Conservation (phyloP, 495 filamentous ascomycete species). For the Penicillium cataractarum region DNA sequence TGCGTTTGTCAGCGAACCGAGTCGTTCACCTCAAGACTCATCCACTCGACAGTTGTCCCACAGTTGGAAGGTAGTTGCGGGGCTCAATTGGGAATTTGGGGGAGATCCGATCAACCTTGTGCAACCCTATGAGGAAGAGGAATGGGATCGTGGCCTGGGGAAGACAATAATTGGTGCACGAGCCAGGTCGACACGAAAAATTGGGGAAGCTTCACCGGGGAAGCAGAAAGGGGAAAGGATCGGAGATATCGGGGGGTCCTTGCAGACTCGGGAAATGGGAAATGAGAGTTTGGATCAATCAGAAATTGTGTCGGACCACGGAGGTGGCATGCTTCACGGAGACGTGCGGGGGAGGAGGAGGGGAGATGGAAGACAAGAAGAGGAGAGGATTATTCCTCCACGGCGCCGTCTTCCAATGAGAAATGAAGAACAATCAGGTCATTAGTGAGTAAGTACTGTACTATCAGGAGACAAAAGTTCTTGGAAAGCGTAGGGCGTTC, state of each 20-base stretch:
- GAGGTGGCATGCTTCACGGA: constrained; percentile 15
- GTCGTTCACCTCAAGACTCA: not conserved
- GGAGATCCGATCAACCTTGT: constrained; percentile 11
- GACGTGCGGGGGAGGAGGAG: constrained; percentile 20
- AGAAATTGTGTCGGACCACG: not conserved
- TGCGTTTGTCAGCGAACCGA: constrained; percentile 10
- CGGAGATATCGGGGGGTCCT: constrained; percentile 20
- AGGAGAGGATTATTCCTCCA: constrained; percentile 12
- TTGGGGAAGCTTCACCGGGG: constrained; percentile 37
- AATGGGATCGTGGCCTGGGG: constrained; percentile 7
- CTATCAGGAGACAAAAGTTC: constrained; percentile 9
- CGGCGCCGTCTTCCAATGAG: constrained; percentile 23
- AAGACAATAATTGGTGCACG: constrained; percentile 20
- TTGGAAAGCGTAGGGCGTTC: not conserved
- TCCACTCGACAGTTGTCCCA: not conserved
- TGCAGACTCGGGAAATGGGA: not conserved
- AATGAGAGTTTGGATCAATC: not conserved
- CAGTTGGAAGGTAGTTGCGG: constrained; percentile 4
- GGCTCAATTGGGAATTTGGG: constrained; percentile 4
- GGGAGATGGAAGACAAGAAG: constrained; percentile 1
- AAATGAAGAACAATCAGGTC: not conserved
- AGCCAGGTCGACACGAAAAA: constrained; percentile 6
- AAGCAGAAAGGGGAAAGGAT: constrained; percentile 34
- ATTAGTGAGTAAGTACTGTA: not conserved
- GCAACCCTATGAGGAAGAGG: constrained; percentile 14